Percentiles rank a stretch among this genome's conserved stretches.
Conservation (phyloP, 345 rosid genomes). For the Salix dunnii region DNA sequence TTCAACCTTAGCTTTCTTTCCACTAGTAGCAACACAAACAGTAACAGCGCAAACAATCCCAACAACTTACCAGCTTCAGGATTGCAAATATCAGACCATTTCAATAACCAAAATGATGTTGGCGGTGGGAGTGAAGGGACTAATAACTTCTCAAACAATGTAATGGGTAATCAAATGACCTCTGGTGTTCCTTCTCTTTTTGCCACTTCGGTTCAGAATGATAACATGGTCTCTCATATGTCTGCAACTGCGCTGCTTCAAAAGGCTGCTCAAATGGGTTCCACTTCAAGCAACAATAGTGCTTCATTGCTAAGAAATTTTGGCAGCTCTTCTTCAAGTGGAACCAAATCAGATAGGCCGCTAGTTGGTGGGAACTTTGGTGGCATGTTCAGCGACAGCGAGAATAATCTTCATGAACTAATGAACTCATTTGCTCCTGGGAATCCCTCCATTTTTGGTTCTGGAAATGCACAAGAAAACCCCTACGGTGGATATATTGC, state of each 20-base stretch:
- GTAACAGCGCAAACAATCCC: slow-evolving; percentile 30
- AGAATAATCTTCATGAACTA: slow-evolving; percentile 51
- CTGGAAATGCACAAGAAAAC: slow-evolving; percentile 24
- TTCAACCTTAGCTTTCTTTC: slow-evolving; percentile 64
- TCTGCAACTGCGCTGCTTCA: slow-evolving; percentile 84
- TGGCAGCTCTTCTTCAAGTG: slow-evolving; percentile 41
- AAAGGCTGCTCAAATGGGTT: slow-evolving; percentile 79
- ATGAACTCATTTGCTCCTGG: slow-evolving; percentile 54
- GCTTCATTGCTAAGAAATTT: slow-evolving; percentile 54
- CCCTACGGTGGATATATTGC: slow-evolving; percentile 12
- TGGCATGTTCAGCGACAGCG: slow-evolving; percentile 47
- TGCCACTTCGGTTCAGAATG: slow-evolving; percentile 45
- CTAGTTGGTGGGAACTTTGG: slow-evolving; percentile 17
- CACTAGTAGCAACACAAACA: slow-evolving; percentile 24
- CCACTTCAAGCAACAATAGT: slow-evolving; percentile 47
- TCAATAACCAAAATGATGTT: slow-evolving; percentile 34
- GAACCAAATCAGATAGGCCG: slow-evolving; percentile 13
- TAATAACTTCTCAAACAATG: slow-evolving; percentile 38
- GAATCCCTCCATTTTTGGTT: slow-evolving; percentile 38
- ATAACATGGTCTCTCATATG: slow-evolving; percentile 47
- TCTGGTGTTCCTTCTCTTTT: slow-evolving; percentile 49
- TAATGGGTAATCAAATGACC: slow-evolving; percentile 41
- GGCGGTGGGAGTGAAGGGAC: slow-evolving; percentile 29
- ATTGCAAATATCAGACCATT: slow-evolving; percentile 38
- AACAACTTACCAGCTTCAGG: slow-evolving; percentile 34